Percentiles rank a stretch among this genome's conserved stretches.
These are phyloP conservation scores for Auricularia sp. DNA, from an alignment of 768 basidiomycete genomes.

Conservation along the genomic window DNA sequence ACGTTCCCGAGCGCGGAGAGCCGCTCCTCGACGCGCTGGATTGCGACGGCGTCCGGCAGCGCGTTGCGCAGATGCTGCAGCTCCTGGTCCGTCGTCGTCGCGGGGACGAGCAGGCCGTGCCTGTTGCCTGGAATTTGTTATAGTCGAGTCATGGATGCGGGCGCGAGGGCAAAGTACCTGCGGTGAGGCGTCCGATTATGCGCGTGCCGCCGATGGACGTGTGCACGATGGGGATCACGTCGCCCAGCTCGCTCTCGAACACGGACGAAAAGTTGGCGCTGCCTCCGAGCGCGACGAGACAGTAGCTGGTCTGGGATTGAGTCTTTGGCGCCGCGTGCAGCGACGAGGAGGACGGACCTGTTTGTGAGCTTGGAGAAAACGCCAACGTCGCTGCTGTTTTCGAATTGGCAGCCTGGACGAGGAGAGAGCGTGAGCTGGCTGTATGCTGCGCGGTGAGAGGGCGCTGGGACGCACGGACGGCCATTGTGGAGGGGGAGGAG, in stretches of 20 bases:
- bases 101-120: constrained; percentile 93
- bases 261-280: constrained; percentile 97
- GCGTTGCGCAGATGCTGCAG: constrained; percentile 95
- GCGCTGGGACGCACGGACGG: constrained; percentile 41
- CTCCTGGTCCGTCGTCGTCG: constrained; percentile 94
- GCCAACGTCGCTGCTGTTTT: constrained; percentile 91
- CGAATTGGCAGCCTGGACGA: constrained; percentile 74
- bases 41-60: constrained; percentile 82
- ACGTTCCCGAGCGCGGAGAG: constrained; percentile 96
- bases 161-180: constrained; percentile 40
- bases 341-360: constrained; percentile 21
- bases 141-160: neutral
- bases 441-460: constrained; percentile 5
- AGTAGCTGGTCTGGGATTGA: constrained; percentile 49
- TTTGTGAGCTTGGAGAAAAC: constrained; percentile 98
- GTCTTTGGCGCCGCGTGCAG: neutral
- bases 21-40: constrained; percentile 95
- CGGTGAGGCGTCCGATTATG: constrained; percentile 86
- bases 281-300: constrained; percentile 85
- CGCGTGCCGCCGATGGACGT: constrained; percentile 91
- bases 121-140: constrained; percentile 60
- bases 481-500: constrained; percentile 33
- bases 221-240: constrained; percentile 92
- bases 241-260: constrained; percentile 88
- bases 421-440: constrained; percentile 3